phyloP scores from a whole-genome alignment of 257 asterid species.

The Scutellaria minor region DNA sequence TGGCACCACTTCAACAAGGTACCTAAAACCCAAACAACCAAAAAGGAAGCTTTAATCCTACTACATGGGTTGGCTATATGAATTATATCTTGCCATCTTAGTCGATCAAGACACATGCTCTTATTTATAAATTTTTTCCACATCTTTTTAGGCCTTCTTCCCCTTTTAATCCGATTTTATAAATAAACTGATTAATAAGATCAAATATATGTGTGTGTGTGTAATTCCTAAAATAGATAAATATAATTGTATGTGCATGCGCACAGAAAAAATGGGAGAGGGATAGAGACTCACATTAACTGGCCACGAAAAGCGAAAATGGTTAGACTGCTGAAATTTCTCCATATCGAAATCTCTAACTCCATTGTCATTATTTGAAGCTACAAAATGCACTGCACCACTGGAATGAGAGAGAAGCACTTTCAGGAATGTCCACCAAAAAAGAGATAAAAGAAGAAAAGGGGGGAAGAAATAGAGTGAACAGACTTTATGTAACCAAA shows the following conservation, averaged over 20 bases:
- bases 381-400: conserved; percentile 88
- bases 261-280: neutral
- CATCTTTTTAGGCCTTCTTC: too few relatives aligned
- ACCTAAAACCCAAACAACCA: neutral
- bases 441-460: neutral
- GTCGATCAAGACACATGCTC: too few relatives aligned
- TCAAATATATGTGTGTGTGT: neutral
- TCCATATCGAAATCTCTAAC: conserved; percentile 92
- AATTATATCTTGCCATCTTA: too few relatives aligned
- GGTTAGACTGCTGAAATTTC: conserved; percentile 72
- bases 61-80: too few relatives aligned
- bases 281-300: conserved; percentile 74
- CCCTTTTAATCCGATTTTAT: too few relatives aligned
- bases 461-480: conserved; percentile 11
- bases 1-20: conserved; percentile 21
- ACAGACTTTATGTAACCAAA: neutral
- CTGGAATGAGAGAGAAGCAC: conserved; percentile 47
- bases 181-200: neutral
- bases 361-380: conserved; percentile 90
- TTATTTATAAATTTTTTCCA: too few relatives aligned
- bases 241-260: neutral
- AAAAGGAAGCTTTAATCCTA: too few relatives aligned
- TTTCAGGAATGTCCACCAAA: conserved; percentile 35
- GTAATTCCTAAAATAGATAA: neutral
- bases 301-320: conserved; percentile 83